phyloP scores from a whole-genome alignment of 2,329 filamentous ascomycete genomes.

The Colletotrichum neosansevieriae region DNA sequence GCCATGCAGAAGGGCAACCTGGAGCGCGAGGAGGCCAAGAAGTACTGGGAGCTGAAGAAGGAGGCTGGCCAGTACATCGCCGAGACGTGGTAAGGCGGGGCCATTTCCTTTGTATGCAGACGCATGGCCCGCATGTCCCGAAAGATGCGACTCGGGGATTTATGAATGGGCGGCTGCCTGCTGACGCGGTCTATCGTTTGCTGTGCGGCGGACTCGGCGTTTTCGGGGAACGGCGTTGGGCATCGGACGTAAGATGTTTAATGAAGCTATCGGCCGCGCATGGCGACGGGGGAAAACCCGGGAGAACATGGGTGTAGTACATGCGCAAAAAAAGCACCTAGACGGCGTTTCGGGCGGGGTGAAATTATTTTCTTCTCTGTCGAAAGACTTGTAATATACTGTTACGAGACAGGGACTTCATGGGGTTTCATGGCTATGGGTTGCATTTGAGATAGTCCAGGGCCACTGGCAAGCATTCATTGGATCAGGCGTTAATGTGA shows the following conservation, averaged over 20 bases:
- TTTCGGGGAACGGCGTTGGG: slow-evolving; percentile 20
- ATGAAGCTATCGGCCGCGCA: slow-evolving; percentile 2
- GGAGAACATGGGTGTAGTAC: slow-evolving; percentile 5
- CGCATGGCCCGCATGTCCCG: slow-evolving; percentile 1
- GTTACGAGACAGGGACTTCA: slow-evolving; percentile 22
- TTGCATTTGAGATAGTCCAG: slow-evolving; percentile 9
- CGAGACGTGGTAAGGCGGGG: slow-evolving; percentile 71
- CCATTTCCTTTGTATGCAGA: slow-evolving; percentile 2
- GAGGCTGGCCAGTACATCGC: slow-evolving; percentile 96
- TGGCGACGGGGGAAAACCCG: background rate
- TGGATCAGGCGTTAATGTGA: slow-evolving; percentile 9
- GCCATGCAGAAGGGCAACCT: slow-evolving; percentile 94
- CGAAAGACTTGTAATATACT: slow-evolving; percentile 8
- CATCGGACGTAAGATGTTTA: slow-evolving; percentile 30
- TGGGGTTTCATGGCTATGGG: slow-evolving; percentile 6
- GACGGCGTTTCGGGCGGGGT: slow-evolving; percentile 30
- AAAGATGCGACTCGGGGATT: slow-evolving; percentile 19
- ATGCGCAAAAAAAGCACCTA: slow-evolving; percentile 15
- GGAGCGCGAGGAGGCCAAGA: slow-evolving; percentile 81
- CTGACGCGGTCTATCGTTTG: slow-evolving; percentile 25
- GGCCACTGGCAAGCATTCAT: slow-evolving; percentile 15
- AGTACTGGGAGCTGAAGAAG: slow-evolving; percentile 94
- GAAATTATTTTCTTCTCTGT: slow-evolving; percentile 2
- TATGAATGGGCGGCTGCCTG: background rate
- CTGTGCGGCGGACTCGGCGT: slow-evolving; percentile 30